A percentile compares a stretch with the other conserved stretches of the same genome.
Conservation (phyloP, 306 rosid species). For the Clitoria ternatea region DNA sequence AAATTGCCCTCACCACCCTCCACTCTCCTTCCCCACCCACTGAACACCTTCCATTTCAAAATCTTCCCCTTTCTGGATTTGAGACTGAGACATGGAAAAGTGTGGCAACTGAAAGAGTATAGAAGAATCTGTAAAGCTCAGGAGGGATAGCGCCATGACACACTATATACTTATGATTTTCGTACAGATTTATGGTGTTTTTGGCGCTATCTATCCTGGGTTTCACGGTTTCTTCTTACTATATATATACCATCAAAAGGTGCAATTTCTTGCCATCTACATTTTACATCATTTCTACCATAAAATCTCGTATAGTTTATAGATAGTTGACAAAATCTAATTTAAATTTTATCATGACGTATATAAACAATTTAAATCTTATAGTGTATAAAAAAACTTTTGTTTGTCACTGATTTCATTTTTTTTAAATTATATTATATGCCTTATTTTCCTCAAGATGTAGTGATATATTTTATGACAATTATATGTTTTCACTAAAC, state of each 20-base stretch:
- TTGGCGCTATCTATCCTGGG: slow-evolving; percentile 93
- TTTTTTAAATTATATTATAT: no score
- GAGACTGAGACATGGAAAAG: neutral
- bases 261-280: neutral
- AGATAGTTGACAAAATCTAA: no score
- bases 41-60: neutral
- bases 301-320: no score
- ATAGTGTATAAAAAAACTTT: no score
- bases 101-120: slow-evolving; percentile 20
- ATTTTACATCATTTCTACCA: no score
- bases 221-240: slow-evolving; percentile 59
- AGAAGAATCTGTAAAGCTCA: slow-evolving; percentile 70
- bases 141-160: slow-evolving; percentile 88
- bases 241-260: neutral
- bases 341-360: no score
- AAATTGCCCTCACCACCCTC: slow-evolving; percentile 32
- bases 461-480: no score
- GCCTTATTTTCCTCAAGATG: no score
- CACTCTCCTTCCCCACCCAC: slow-evolving; percentile 23
- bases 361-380: no score
- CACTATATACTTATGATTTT: neutral
- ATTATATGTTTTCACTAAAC: neutral
- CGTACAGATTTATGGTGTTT: neutral
- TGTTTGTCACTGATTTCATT: no score
- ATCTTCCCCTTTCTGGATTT: neutral